phyloP scores from a whole-genome alignment of 352 stramenopile species.

The Blastocystis sp. region DNA sequence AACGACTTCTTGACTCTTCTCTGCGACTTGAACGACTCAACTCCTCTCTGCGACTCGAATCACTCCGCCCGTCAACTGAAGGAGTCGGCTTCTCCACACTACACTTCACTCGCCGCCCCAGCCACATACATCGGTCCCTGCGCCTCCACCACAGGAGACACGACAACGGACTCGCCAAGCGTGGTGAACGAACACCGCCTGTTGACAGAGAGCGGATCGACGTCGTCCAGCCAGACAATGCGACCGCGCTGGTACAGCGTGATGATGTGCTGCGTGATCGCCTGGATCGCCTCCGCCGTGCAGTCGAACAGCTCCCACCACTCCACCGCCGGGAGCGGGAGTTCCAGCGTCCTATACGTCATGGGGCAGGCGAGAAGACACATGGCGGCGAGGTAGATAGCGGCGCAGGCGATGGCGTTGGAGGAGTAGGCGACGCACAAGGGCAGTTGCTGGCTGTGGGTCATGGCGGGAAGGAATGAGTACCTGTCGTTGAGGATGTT shows the following conservation, averaged over 20 bases:
- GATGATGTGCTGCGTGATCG: slow-evolving; percentile 11
- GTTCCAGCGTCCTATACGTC: neutral
- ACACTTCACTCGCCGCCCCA: neutral
- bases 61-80: neutral
- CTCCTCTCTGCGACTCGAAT: neutral
- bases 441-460: slow-evolving; percentile 14
- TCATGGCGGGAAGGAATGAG: neutral
- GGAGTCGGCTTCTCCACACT: neutral
- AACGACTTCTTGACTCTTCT: neutral
- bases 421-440: slow-evolving; percentile 39
- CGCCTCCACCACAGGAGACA: slow-evolving; percentile 11
- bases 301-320: slow-evolving; percentile 70
- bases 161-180: neutral
- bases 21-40: neutral
- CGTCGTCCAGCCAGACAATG: slow-evolving; percentile 39
- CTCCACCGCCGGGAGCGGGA: slow-evolving; percentile 22
- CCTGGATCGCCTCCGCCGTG: slow-evolving; percentile 28
- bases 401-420: slow-evolving; percentile 56
- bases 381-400: slow-evolving; percentile 61
- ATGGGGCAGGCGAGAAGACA: neutral
- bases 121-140: neutral
- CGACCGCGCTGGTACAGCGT: slow-evolving; percentile 14
- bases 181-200: neutral
- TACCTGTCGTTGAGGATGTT: slow-evolving; percentile 72
- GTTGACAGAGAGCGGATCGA: neutral